Conservation (phyloP, 345 rosid species). For the Eucalyptus shirleyi region DNA sequence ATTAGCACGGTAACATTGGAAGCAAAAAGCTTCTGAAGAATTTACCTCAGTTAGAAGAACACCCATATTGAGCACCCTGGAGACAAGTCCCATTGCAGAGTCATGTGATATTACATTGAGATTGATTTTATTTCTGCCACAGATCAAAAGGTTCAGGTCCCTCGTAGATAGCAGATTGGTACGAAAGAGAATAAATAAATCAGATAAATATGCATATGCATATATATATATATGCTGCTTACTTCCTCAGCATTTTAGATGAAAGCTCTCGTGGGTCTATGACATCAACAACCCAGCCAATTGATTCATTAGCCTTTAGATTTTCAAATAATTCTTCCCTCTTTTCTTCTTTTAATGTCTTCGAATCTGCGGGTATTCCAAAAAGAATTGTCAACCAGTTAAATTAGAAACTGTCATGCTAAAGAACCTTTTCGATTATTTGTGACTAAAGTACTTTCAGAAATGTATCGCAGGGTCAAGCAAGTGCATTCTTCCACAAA, state of each 20-base stretch:
- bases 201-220: not conserved
- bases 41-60: conserved; percentile 83
- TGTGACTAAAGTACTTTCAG: not conserved
- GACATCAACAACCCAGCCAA: conserved; percentile 97
- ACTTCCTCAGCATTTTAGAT: conserved; percentile 85
- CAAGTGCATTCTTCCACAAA: not conserved
- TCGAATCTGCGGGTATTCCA: conserved; percentile 44
- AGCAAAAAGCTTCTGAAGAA: not conserved
- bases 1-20: not conserved
- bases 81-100: conserved; percentile 82
- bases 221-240: not conserved
- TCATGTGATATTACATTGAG: conserved; percentile 88
- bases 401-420: not conserved
- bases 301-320: conserved; percentile 53
- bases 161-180: not conserved
- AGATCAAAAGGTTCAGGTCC: not conserved
- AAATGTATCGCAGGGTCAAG: not conserved
- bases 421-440: not conserved
- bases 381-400: not conserved
- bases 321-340: conserved; percentile 77
- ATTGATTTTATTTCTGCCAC: conserved; percentile 63
- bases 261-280: conserved; percentile 94
- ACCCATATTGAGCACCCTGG: conserved; percentile 55
- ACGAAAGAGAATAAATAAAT: not conserved
- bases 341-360: conserved; percentile 91